Evolutionary conservation across 768 basidiomycete genomes (phyloP), one percentile per base, ranked within the genome.

Genomic region (Pilatotrama ljubarskyi): DNA sequence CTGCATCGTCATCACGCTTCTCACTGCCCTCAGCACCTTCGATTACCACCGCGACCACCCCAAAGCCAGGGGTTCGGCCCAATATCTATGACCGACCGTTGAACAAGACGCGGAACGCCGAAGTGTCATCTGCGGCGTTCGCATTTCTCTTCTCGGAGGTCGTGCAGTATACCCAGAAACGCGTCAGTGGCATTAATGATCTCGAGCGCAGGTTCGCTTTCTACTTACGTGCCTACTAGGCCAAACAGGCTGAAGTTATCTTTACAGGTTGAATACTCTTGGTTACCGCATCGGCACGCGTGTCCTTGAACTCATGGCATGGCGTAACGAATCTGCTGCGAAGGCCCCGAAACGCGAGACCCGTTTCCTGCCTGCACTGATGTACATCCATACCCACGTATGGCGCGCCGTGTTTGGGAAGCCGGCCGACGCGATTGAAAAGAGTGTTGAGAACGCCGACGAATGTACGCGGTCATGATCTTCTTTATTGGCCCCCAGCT

Each of bases 381-480:
- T 95, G 87, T 88, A 87, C 69, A 86, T 99, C 51, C 96, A 98
- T 68, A 95, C 93, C 1, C 93, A 96, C 66, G 87, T 98, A 24
- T 99, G 96, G 90, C 86, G 88, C 58, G 90, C 94, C 29, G 89
- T 95, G 17, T 99, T 96, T 69, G 94, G 94, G 9, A 91, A 88
- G 72, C 82, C 93, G 9, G 97, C 97, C 20, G 96, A 98, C 71
- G 93, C 90, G 2, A 86, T 99, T 56, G 95, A 99, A 75, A 91
- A 93, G 77, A 95, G 93, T 65, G 93, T 98, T 0, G 95, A 97
- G 73, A 93, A 96, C 59, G 88, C 91, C 18, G 96, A 98, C 70
- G 97, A 99, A 80, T 99, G 94, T 88, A 62, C 54, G 88, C 76
- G 29, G 13, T 20, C 32, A 22, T 4, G 41, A 53, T 43, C 24